Conservation (phyloP, 192 early-diverging fungal species). For the Geranomyces michiganensis region DNA sequence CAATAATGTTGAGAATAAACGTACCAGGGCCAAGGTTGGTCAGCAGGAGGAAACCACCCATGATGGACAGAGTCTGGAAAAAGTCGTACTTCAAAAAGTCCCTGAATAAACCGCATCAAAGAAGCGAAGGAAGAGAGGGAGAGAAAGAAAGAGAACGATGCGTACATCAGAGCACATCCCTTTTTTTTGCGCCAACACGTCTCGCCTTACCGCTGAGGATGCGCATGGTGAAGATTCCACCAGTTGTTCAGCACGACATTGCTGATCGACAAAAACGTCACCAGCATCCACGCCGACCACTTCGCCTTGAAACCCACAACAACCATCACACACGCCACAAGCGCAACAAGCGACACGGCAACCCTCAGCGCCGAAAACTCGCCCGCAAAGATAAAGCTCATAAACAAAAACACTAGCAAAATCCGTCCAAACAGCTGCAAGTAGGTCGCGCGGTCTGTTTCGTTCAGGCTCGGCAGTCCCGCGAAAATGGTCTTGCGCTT, state of each 20-base stretch:
- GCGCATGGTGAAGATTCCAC: slow-evolving; percentile 83
- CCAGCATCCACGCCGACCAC: slow-evolving; percentile 91
- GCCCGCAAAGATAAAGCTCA: slow-evolving; percentile 87
- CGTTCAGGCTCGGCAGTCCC: slow-evolving; percentile 82
- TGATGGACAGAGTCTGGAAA: slow-evolving; percentile 94
- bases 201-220: slow-evolving; percentile 61
- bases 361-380: slow-evolving; percentile 73
- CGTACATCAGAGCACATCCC: too few species aligned
- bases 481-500: slow-evolving; percentile 77
- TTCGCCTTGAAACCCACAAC: slow-evolving; percentile 98
- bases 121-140: too few species aligned
- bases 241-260: slow-evolving; percentile 97
- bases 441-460: slow-evolving; percentile 85
- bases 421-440: slow-evolving; percentile 91
- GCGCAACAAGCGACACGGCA: slow-evolving; percentile 71
- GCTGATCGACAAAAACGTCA: slow-evolving; percentile 84
- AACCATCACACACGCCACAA: slow-evolving; percentile 90
- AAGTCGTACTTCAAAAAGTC: slow-evolving; percentile 98
- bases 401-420: slow-evolving; percentile 89
- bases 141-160: too few species aligned
- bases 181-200: too few species aligned
- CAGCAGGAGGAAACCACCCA: slow-evolving; percentile 93
- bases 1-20: neutral
- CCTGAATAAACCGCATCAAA: slow-evolving; percentile 21
- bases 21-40: slow-evolving; percentile 78